A percentile compares a stretch with the other conserved stretches of the same genome.
These are phyloP conservation scores for Candida suzukii DNA, from an alignment of 805 yeast species.

Conservation along the genomic window DNA sequence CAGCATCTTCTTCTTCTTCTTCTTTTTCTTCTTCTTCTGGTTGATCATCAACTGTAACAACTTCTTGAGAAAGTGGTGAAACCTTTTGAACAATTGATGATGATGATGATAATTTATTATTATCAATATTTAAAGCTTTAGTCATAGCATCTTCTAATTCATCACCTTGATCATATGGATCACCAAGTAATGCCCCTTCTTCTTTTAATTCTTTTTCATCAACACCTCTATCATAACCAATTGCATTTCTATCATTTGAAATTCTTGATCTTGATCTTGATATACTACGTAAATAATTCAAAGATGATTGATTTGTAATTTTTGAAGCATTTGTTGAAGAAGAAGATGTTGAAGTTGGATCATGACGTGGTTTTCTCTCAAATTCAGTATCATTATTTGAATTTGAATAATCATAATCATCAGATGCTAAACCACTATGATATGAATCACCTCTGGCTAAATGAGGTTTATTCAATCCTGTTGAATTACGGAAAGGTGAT, in stretches of 20 bases:
- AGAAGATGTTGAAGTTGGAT: conserved; percentile 24
- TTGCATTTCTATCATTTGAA: conserved; percentile 25
- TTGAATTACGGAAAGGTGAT: conserved; percentile 21
- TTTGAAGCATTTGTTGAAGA: neutral
- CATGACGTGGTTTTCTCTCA: conserved; percentile 34
- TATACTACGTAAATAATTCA: conserved; percentile 55
- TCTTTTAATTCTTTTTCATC: conserved; percentile 35
- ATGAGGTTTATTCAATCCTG: conserved; percentile 42
- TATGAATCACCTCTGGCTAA: conserved; percentile 76
- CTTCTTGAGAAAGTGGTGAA: neutral
- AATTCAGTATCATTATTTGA: conserved; percentile 27
- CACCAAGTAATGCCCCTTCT: conserved; percentile 55
- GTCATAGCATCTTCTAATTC: conserved; percentile 44
- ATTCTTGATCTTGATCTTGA: conserved; percentile 59
- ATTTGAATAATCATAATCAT: conserved; percentile 22
- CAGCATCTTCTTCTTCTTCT: conserved; percentile 2
- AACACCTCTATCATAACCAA: conserved; percentile 16
- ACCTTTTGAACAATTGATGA: too few species aligned
- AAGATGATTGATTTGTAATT: conserved; percentile 28
- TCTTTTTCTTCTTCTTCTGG: conserved; percentile 15
- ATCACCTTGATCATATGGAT: conserved; percentile 39
- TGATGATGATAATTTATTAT: too few species aligned
- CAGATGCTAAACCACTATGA: conserved; percentile 46
- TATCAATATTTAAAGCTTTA: conserved; percentile 31
- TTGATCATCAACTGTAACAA: conserved; percentile 6